Base-by-base conservation (phyloP, 805 yeast genomes). In the Candida montana region DNA sequence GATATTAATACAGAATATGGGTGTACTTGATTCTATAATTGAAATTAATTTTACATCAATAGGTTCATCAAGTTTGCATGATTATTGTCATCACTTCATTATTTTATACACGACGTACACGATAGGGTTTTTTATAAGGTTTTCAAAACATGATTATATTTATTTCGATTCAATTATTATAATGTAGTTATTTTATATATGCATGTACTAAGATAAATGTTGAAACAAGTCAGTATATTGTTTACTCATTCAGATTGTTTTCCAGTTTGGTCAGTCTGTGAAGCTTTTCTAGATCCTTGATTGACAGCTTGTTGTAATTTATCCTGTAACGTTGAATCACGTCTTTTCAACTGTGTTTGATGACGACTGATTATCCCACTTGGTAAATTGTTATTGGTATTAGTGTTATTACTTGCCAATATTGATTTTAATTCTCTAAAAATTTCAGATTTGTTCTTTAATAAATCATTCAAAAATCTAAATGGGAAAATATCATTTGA, bases 401-500 rank as follows among this genome's bases (percentile, higher is more conserved):
- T 52, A 35, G 51, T 52, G 29, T 45, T n/a, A 18, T 28, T 35
- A 3, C 43, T 41, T 8, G 19, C 30, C n/a, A 37, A 35, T 19
- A 38, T 37, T 16, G 67, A 55, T 42, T 74, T 77, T 49, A 85
- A 71, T 48, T 79, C 85, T 27, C 73, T 71, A 54, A 86, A 85
- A n/a, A 86, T 75, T 17, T 67, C 64, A 21, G 76, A 79, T 48
- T 80, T 79, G 49, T 80, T 62, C 12, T 64, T 63, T 51, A 86
- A 65, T 33, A 87, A 62, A 54, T 87, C 95, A 33, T 65, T 63
- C 34, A 84, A 66, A 35, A 86, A 73, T 44, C 72, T 68, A 46
- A 64, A 69, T 7, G 83, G 79, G 55, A 79, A 76, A 29, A 74
- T 68, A 53, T 81, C 88, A 43, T 71, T 74, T 33, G 76, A 59